phyloP scores from a whole-genome alignment of 116 monocot genomes.

The Phalaenopsis hybrid region DNA sequence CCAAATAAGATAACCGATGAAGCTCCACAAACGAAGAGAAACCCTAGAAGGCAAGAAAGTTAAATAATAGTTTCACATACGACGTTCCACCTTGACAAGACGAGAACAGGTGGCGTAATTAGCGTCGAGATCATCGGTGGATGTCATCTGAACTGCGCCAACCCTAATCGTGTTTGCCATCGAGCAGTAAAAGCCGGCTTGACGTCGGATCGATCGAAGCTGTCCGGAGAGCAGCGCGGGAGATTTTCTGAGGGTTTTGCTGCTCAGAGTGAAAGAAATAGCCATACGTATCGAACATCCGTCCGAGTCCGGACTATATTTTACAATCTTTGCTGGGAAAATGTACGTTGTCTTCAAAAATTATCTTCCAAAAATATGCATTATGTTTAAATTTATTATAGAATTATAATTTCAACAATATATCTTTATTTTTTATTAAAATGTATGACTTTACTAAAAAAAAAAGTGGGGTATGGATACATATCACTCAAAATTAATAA shows the following conservation, averaged over 20 bases:
- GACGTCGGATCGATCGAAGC: not conserved
- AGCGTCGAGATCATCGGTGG: slow-evolving; percentile 63
- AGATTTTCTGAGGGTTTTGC: not conserved
- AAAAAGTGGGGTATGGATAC: too few relatives aligned
- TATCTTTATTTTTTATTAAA: too few relatives aligned
- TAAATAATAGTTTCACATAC: not conserved
- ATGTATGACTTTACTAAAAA: too few relatives aligned
- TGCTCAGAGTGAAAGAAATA: slow-evolving; percentile 3
- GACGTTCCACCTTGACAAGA: slow-evolving; percentile 32
- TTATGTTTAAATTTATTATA: too few relatives aligned
- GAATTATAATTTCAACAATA: too few relatives aligned
- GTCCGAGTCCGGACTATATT: too few relatives aligned
- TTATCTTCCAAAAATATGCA: too few relatives aligned
- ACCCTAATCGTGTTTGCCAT: slow-evolving; percentile 24
- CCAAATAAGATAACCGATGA: not conserved
- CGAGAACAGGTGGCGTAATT: slow-evolving; percentile 72
- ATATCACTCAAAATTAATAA: too few relatives aligned
- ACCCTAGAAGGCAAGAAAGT: not conserved
- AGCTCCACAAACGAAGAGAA: not conserved
- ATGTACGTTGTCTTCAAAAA: too few relatives aligned
- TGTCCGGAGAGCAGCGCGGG: not conserved
- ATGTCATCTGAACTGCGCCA: slow-evolving; percentile 86
- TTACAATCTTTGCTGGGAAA: too few relatives aligned
- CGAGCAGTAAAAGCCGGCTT: slow-evolving; percentile 5
- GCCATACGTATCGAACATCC: slow-evolving; percentile 4